phyloP scores from a whole-genome alignment of 108 stramenopile genomes.

The Nitzschia sp. region DNA sequence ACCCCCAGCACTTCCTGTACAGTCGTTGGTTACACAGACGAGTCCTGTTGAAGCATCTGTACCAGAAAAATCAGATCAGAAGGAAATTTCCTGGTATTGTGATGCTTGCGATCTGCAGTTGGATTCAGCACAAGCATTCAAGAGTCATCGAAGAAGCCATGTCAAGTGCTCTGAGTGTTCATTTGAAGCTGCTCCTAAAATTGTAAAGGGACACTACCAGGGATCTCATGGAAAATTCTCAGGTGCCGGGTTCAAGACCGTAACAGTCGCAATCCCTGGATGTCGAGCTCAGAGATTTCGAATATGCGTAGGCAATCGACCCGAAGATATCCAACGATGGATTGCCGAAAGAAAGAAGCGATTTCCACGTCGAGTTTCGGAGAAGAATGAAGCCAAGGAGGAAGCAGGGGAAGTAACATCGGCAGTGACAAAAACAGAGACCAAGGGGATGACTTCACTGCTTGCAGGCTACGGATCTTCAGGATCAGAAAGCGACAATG shows the following conservation, averaged over 20 bases:
- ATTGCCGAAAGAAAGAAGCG: conserved; percentile 76
- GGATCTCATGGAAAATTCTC: conserved; percentile 64
- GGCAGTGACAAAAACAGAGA: conserved; percentile 10
- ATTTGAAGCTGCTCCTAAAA: conserved; percentile 47
- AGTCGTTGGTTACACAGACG: neutral
- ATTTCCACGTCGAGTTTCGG: conserved; percentile 48
- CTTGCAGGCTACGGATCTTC: conserved; percentile 84
- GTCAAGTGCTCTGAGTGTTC: conserved; percentile 49
- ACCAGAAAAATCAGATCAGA: neutral
- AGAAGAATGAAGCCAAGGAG: neutral
- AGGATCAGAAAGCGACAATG: conserved; percentile 33
- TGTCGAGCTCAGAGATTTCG: conserved; percentile 73
- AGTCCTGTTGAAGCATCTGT: neutral
- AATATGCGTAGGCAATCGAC: conserved; percentile 88
- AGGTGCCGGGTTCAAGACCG: conserved; percentile 79
- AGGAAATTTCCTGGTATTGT: conserved; percentile 28
- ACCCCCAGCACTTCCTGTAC: neutral
- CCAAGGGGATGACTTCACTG: conserved; percentile 51
- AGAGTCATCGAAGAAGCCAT: conserved; percentile 43
- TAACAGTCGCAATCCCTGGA: conserved; percentile 76
- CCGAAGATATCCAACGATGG: conserved; percentile 84
- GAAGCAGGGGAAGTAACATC: neutral
- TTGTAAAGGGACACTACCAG: conserved; percentile 59
- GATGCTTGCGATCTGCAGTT: conserved; percentile 43
- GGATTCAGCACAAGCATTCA: conserved; percentile 34